Evolutionary conservation across 129 eudicot species (phyloP).

Genomic region (Ambrosia artemisiifolia): DNA sequence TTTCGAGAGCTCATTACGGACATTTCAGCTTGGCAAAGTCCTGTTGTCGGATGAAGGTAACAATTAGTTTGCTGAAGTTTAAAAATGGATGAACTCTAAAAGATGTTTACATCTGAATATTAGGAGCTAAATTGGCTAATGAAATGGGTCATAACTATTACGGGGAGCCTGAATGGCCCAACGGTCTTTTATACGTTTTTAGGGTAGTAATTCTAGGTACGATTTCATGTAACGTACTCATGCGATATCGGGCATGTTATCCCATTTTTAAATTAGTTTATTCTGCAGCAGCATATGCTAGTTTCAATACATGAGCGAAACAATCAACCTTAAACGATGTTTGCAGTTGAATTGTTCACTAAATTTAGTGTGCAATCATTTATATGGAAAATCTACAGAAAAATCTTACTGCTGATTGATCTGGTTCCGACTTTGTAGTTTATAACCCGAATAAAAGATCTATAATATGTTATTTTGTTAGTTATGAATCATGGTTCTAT

Average conservation of each 20-base stretch:
- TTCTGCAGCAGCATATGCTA: no score
- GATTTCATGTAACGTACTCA: no score
- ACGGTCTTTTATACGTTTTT: no score
- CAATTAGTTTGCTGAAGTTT: no score
- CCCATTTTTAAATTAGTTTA: no score
- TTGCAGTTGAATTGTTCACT: neutral
- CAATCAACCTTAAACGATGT: neutral
- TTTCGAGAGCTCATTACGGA: constrained; percentile 61
- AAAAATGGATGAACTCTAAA: no score
- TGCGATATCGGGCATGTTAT: no score
- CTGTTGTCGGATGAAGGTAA: constrained; percentile 46
- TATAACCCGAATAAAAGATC: neutral
- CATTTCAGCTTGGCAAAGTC: constrained; percentile 83
- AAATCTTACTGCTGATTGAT: neutral
- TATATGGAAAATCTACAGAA: neutral
- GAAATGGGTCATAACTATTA: no score
- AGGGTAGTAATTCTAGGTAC: no score
- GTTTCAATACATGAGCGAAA: no score
- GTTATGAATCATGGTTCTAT: neutral
- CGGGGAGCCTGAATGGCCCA: no score
- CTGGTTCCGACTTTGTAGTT: neutral
- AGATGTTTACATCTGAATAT: neutral
- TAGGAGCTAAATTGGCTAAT: neutral
- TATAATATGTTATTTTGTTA: neutral
- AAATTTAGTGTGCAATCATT: no score